Percentiles rank a stretch among this genome's conserved stretches.
phyloP scores from a whole-genome alignment of 257 asterid species.

The Marsdenia floribunda region DNA sequence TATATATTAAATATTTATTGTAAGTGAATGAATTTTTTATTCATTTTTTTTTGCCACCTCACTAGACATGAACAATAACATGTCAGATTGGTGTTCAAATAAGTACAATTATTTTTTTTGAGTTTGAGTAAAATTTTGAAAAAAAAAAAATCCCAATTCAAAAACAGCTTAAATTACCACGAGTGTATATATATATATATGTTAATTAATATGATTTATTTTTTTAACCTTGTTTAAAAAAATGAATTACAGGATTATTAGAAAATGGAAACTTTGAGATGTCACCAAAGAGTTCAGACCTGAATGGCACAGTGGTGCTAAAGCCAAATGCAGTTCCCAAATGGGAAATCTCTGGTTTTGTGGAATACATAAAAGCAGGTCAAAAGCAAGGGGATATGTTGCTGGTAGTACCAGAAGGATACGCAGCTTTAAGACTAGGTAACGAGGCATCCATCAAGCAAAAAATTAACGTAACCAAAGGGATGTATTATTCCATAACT shows the following conservation, averaged over 20 bases:
- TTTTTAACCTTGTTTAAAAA: too few species aligned
- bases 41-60: too few species aligned
- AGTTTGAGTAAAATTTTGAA: too few species aligned
- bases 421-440: slow-evolving; percentile 82
- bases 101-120: too few species aligned
- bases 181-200: too few species aligned
- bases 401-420: slow-evolving; percentile 87
- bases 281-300: slow-evolving; percentile 43
- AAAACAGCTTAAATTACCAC: too few species aligned
- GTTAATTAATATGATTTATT: too few species aligned
- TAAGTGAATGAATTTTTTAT: too few species aligned
- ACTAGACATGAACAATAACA: too few species aligned
- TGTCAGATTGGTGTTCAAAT: too few species aligned
- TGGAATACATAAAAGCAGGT: slow-evolving; percentile 91
- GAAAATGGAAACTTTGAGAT: slow-evolving; percentile 87
- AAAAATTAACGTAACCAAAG: slow-evolving; percentile 49
- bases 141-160: too few species aligned
- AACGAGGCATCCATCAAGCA: slow-evolving; percentile 92
- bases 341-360: slow-evolving; percentile 75
- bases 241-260: slow-evolving; percentile 44
- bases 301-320: slow-evolving; percentile 66
- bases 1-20: too few species aligned
- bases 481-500: slow-evolving; percentile 76
- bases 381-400: slow-evolving; percentile 97
- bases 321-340: slow-evolving; percentile 60